Percentiles rank a stretch among this genome's conserved stretches.
Conservation (phyloP, 1,284 basidiomycete genomes). For the Austroboletus novae-zelandiae region DNA sequence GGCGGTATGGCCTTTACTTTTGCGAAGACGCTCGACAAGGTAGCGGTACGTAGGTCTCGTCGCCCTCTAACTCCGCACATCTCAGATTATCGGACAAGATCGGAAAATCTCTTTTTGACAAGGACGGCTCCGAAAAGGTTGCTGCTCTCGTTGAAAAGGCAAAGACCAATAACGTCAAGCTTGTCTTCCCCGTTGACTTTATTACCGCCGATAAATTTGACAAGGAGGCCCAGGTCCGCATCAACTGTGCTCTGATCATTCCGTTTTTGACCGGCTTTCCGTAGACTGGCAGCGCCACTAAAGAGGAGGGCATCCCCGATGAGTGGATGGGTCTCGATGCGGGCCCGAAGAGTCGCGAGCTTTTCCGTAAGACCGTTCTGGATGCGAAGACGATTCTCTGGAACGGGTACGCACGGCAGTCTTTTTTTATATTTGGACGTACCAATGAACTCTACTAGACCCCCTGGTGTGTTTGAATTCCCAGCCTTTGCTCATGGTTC, state of each 20-base stretch:
- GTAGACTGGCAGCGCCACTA: constrained; percentile 75
- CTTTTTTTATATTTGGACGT: neutral
- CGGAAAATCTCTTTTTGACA: constrained; percentile 93
- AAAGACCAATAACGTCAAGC: constrained; percentile 88
- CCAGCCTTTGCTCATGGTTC: constrained; percentile 88
- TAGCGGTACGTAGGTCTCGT: constrained; percentile 51
- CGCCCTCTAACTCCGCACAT: neutral
- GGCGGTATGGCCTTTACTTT: constrained; percentile 99
- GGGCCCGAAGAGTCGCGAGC: constrained; percentile 78
- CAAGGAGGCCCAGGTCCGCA: constrained; percentile 80
- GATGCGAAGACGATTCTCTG: constrained; percentile 97
- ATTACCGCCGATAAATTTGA: constrained; percentile 94
- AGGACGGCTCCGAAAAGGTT: constrained; percentile 89
- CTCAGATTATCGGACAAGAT: constrained; percentile 51
- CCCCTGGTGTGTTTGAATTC: constrained; percentile 98
- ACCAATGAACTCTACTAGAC: constrained; percentile 44
- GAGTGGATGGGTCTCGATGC: constrained; percentile 95
- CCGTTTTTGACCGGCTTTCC: constrained; percentile 10
- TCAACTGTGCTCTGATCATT: neutral
- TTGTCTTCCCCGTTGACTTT: constrained; percentile 96
- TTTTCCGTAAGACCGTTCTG: constrained; percentile 80
- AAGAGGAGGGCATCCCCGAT: constrained; percentile 85
- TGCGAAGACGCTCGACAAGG: constrained; percentile 89
- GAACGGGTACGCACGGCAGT: constrained; percentile 69
- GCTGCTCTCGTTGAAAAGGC: constrained; percentile 87